These are phyloP conservation scores for Boletus eberwhitei DNA, from an alignment of 768 basidiomycete genomes.

Conservation along the genomic window DNA sequence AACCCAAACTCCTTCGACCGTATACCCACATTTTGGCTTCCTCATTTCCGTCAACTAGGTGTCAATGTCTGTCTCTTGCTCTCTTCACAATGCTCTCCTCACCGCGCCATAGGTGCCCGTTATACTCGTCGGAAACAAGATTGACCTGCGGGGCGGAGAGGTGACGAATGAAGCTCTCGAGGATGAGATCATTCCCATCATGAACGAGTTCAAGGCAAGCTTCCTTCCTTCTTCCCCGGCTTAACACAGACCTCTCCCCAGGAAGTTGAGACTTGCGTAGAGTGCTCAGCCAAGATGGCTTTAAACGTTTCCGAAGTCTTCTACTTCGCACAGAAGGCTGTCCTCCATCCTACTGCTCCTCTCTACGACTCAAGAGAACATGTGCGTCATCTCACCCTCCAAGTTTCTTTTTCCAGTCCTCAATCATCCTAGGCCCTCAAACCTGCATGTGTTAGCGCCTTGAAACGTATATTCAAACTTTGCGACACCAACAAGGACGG, in stretches of 20 bases:
- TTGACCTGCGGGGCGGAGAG: conserved; percentile 88
- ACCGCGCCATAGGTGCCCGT: conserved; percentile 72
- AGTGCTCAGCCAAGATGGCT: conserved; percentile 89
- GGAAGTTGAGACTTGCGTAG: conserved; percentile 99
- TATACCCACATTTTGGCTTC: conserved; percentile 97
- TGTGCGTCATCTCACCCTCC: conserved; percentile 43
- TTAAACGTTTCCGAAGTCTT: conserved; percentile 96
- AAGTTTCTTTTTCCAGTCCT: conserved; percentile 8
- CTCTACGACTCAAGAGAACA: conserved; percentile 96
- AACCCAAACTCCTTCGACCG: conserved; percentile 95
- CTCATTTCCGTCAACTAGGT: conserved; percentile 89
- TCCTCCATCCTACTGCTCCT: conserved; percentile 94
- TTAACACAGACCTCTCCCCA: conserved; percentile 31
- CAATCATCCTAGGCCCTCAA: conserved; percentile 69
- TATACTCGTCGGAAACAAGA: conserved; percentile 97
- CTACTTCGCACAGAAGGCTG: conserved; percentile 98
- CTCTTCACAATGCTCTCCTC: conserved; percentile 1
- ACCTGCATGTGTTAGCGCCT: conserved; percentile 83
- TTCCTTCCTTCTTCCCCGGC: not conserved
- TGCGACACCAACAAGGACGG: conserved; percentile 96
- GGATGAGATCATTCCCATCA: conserved; percentile 93
- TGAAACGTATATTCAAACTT: conserved; percentile 93
- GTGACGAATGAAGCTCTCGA: conserved; percentile 93
- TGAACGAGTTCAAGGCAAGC: conserved; percentile 96
- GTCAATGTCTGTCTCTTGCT: conserved; percentile 70